Evolutionary conservation across 164 flowering plant genomes (phyloP), one percentile per base, ranked within the genome.

Genomic region (Berberis vulgaris): DNA sequence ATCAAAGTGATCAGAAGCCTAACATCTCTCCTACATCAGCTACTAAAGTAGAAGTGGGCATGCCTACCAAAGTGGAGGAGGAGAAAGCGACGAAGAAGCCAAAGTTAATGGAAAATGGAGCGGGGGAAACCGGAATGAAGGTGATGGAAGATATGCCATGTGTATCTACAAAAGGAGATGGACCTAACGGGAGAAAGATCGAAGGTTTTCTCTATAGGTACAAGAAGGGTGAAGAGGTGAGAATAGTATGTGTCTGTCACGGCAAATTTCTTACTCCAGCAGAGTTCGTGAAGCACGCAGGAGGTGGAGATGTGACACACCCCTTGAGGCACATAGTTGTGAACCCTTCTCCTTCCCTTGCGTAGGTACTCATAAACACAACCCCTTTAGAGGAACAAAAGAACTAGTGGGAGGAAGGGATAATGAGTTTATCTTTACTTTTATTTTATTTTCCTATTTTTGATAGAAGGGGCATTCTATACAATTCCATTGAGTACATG

Each of bases 181-280:
- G 96, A 0, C 87, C 91, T 10, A 77, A 87, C 39, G 93, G 90
- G 11, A 80, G 75, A 66, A 73, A 74, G 49, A 62, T 89, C 5
- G 88, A 89, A n/a, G 96, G 98, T 2, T 81, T 92, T 64, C 79
- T 89, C 6, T 89, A 88, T 71, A 68, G 79, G 66, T 92, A 83
- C 66, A 67, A 71, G 74, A 85, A 82, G 47, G 88, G 91, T 1
- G 93, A 89, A 64, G 91, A 87, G 45, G 86, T 89, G 66, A 84
- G 82, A 55, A 92, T 92, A 42, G 83, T 92, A 2, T 92, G 98
- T 65, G 86, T 87, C 47, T 92, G 98, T 69, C 98, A 92, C 72
- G 96, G 98, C 7, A 79, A 69, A 62, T 86, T 83, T 64, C 80
- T 87, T n/a, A 71, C 95, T 7, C 96, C 98, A 0, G 87, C 96